Percentiles rank a stretch among this genome's conserved stretches.
Conservation (phyloP, 805 yeast genomes). For the Cyberlindnera japonica region DNA sequence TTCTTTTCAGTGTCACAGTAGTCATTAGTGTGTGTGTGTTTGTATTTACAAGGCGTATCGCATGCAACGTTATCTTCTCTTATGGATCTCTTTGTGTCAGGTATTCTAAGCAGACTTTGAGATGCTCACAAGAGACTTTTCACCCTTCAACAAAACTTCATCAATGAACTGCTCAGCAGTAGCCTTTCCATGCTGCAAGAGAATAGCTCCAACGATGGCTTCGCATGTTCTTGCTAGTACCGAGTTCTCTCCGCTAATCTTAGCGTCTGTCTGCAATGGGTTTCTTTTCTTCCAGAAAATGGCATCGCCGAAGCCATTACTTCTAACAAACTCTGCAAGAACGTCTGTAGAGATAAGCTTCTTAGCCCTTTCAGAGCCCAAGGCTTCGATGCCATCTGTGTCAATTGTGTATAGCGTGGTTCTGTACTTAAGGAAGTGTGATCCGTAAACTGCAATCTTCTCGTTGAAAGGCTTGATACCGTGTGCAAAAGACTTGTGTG, state of each 20-base stretch:
- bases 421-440: constrained; percentile 50
- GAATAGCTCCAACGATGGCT: constrained; percentile 68
- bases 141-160: constrained; percentile 38
- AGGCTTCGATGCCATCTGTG: constrained; percentile 38
- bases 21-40: neutral
- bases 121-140: constrained; percentile 23
- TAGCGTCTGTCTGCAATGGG: constrained; percentile 40
- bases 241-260: constrained; percentile 52
- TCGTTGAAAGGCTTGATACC: constrained; percentile 89
- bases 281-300: constrained; percentile 68
- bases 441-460: constrained; percentile 70
- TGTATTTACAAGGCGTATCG: constrained; percentile 1
- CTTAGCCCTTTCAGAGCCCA: constrained; percentile 56
- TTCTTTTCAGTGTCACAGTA: neutral
- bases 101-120: too few relatives aligned
- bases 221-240: constrained; percentile 50
- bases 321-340: constrained; percentile 49
- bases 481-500: constrained; percentile 94
- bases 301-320: constrained; percentile 43
- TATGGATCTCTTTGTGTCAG: too few relatives aligned
- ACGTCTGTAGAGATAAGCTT: constrained; percentile 47
- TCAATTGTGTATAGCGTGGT: constrained; percentile 31
- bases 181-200: constrained; percentile 55
- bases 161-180: constrained; percentile 57
- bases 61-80: too few relatives aligned